Evolutionary conservation across 495 filamentous ascomycete species (phyloP).

Genomic region (Pyrenula massariospora): DNA sequence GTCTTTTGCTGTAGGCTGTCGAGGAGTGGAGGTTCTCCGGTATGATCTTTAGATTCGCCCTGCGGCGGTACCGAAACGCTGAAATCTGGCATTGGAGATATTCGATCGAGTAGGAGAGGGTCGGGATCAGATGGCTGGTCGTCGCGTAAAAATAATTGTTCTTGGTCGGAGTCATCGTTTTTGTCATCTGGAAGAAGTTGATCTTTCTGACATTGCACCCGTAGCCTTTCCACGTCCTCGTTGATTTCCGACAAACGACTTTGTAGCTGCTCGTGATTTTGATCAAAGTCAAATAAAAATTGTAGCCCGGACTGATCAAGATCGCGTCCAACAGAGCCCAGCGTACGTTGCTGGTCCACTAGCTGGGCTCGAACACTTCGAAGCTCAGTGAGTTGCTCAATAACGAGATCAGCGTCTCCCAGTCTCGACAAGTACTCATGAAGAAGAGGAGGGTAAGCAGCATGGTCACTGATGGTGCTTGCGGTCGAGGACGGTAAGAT

Average conservation of each 20-base stretch:
- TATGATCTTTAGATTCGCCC: conserved; percentile 7
- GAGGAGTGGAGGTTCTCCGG: conserved; percentile 6
- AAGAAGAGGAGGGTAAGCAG: conserved; percentile 1
- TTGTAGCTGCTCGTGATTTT: conserved; percentile 6
- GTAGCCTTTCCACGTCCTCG: conserved; percentile 9
- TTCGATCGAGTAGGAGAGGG: background rate
- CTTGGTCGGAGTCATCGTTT: background rate
- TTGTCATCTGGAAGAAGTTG: conserved; percentile 7
- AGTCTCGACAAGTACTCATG: conserved; percentile 14
- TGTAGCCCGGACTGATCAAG: conserved; percentile 13
- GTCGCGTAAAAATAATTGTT: conserved; percentile 1
- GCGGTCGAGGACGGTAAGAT: background rate
- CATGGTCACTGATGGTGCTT: background rate
- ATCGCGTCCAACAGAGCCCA: conserved; percentile 4
- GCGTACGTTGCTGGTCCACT: conserved; percentile 9
- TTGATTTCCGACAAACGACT: conserved; percentile 12
- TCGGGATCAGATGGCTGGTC: background rate
- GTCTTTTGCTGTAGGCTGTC: background rate
- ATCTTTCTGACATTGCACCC: conserved; percentile 9
- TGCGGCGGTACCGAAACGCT: background rate
- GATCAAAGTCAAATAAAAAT: conserved; percentile 15
- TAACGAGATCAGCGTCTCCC: conserved; percentile 15
- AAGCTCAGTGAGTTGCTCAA: conserved; percentile 16
- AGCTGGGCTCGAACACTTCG: conserved; percentile 11
- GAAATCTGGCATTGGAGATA: background rate